Conservation (phyloP, 768 basidiomycete species). For the Stropharia rugosoannulata region DNA sequence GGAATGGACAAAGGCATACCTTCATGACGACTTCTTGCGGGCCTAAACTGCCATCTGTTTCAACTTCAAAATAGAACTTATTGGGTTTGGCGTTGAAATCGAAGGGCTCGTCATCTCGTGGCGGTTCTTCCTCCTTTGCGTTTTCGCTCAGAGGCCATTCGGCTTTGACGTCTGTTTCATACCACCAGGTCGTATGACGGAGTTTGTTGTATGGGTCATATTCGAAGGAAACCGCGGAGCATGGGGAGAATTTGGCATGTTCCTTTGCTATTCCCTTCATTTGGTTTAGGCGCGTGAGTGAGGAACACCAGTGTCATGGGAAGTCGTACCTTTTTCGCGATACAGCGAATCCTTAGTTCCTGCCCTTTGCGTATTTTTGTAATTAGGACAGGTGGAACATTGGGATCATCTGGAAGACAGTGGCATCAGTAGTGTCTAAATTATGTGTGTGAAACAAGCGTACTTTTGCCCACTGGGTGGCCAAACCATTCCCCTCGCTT, state of each 20-base stretch:
- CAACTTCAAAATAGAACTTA: conserved; percentile 93
- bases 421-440: conserved; percentile 10
- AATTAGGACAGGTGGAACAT: conserved; percentile 70
- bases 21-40: conserved; percentile 90
- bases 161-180: conserved; percentile 70
- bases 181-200: conserved; percentile 95
- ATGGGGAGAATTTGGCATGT: conserved; percentile 99
- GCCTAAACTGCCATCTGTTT: conserved; percentile 87
- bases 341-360: conserved; percentile 80
- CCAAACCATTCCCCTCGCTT: conserved; percentile 80
- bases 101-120: conserved; percentile 79
- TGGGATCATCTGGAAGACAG: conserved; percentile 53
- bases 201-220: conserved; percentile 98
- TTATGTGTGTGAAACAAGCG: conserved; percentile 18
- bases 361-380: conserved; percentile 95
- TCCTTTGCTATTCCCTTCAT: conserved; percentile 93
- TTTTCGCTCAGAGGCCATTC: conserved; percentile 96
- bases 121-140: conserved; percentile 78
- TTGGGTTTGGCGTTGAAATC: conserved; percentile 86
- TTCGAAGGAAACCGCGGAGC: conserved; percentile 92
- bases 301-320: neutral
- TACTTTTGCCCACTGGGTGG: conserved; percentile 82
- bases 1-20: conserved; percentile 35
- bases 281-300: neutral
- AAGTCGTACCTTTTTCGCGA: conserved; percentile 70